Evolutionary conservation across 139 green algal genomes (phyloP).

Genomic region (Cymbomonas tetramitiformis): DNA sequence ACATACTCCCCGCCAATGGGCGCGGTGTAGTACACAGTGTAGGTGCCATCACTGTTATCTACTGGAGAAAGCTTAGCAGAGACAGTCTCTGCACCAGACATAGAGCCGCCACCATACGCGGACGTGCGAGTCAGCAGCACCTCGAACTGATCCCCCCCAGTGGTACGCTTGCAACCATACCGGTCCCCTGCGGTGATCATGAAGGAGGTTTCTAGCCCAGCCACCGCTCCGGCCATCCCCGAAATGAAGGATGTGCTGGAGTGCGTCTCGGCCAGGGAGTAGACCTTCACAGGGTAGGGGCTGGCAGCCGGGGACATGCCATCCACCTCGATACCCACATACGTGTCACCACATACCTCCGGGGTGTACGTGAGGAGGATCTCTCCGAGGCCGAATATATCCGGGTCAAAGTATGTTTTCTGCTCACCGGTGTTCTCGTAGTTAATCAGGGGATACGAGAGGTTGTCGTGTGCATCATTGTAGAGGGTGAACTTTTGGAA

Average conservation of each 20-base stretch:
- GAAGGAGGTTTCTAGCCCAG: not conserved
- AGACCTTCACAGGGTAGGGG: too few species aligned
- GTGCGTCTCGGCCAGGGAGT: too few species aligned
- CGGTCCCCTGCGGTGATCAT: constrained; percentile 5
- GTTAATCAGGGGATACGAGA: not conserved
- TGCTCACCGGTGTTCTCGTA: not conserved
- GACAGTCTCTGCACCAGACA: constrained; percentile 2
- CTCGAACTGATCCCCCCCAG: constrained; percentile 10
- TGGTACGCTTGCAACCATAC: constrained; percentile 12
- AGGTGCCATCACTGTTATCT: constrained; percentile 15
- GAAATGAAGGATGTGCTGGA: too few species aligned
- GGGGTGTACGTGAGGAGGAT: constrained; percentile 5
- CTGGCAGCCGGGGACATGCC: too few species aligned
- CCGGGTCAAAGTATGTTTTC: too few species aligned
- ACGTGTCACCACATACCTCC: not conserved
- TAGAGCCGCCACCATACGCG: not conserved
- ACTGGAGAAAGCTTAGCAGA: not conserved
- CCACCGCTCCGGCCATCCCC: not conserved
- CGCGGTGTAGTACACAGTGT: not conserved
- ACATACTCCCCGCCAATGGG: constrained; percentile 6
- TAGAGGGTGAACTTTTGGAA: too few species aligned
- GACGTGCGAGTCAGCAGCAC: constrained; percentile 11
- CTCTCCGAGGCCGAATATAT: too few species aligned
- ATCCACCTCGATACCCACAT: not conserved
- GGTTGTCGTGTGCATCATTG: constrained; percentile 3